Base-by-base conservation (phyloP, 139 green algal genomes). In the Picochlorum sp. region DNA sequence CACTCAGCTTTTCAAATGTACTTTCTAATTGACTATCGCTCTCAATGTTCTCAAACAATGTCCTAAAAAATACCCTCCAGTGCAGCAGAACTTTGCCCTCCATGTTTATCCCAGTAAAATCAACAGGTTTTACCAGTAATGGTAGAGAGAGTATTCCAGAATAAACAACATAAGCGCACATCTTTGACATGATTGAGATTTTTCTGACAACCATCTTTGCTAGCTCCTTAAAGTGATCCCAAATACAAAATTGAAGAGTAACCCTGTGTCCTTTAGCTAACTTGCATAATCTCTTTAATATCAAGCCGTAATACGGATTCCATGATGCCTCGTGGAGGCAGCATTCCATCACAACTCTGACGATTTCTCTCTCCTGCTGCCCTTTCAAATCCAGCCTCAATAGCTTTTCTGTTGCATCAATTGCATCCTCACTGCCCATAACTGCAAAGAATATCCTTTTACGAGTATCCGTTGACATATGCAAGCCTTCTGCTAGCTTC, bases 291-390 rank as follows among this genome's bases (percentile, higher is more conserved):
- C 71, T 57, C 10, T 54, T 36, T 36, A 82, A 69, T 43, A 95
- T 61, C 26, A 72, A 62, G 8, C 64, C 63, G 57, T 94, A 94
- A 80, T 90, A 94, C 0, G 79, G 72, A 65, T 94, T 94, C 64
- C 70, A 94, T 12, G 47, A 57, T 14, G 51, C 51, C 24, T 76
- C 66, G 67, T 89, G 74, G 55, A 94, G 66, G 65, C 75, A 84
- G 73, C 86, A 94, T 30, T 91, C 79, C 32, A 90, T 55, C 33
- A 82, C 63, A 35, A 93, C 85, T 2, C 83, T 72, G 35, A 89
- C 72, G 12, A 86, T 47, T 66, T 93, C 85, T 22, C 83, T 76
- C 56, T 85, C 69, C 40, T 84, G 73, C 54, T 88, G 77, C 7
- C 83, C 86, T 76, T 93, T 92, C 7, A 94, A 68, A 2, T 72